Base-by-base conservation (phyloP, 2,329 filamentous ascomycete genomes). In the Apiospora saccharicola region DNA sequence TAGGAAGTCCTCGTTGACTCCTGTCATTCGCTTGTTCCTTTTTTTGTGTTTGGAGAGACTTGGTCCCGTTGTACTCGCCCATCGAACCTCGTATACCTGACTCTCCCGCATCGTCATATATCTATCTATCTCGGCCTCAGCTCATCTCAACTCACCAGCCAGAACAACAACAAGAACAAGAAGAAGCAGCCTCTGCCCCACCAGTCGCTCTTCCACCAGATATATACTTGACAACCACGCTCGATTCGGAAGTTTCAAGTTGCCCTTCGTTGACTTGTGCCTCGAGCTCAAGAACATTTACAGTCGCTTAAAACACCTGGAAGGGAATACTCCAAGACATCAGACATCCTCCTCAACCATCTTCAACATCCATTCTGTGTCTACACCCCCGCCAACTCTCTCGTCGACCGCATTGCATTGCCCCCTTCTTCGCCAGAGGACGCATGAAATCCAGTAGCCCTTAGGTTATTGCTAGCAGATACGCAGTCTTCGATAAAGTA, bases 1-100 rank as follows among this genome's bases (percentile, higher is more conserved):
- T 88, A 90, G 90, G 90, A 91, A 91, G 89, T 90, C 90, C 90
- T 92, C 90, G 90, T 87, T 85, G 90, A 87, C 90, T 92, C 90
- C 90, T 91, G 90, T 91, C 90, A 90, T 89, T 92, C 90, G 90
- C 90, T 92, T 91, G 85, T 83, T 81, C 80, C 82, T 82, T 85
- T 82, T 84, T 85, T 86, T 85, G 81, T 84, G 84, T 85, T 85
- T 83, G 82, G 79, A 79, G 77, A 80, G 46, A 51, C 47, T 79
- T 78, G 74, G 75, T 77, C 73, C 77, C 81, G 78, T 79, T 79
- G 78, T 41, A 79, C 81, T 80, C 74, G 75, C 74, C 74, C 73
- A 41, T 76, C 77, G 76, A 76, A 73, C 57, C 75, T 74, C 74
- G 74, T 69, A 73, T 41, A 51, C 34, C 44, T 76, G 72, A 75